Percentiles rank a stretch among this genome's conserved stretches.
Conservation (phyloP, 208 protist species). For the Acanthamoeba healyi region DNA sequence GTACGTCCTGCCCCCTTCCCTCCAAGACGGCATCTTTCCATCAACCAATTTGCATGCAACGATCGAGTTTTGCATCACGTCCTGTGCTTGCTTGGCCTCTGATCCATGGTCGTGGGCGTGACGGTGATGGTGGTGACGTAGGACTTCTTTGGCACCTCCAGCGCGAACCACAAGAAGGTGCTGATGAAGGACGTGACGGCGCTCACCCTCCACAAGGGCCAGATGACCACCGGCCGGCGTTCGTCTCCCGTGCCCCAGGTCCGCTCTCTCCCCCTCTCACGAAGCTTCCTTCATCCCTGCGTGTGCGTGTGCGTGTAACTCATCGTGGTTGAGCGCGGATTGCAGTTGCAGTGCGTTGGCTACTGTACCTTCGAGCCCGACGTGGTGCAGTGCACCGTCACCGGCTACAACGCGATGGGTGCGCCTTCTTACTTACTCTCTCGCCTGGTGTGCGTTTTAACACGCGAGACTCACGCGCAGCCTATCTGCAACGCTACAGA, state of each 20-base stretch:
- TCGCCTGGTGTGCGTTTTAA: not conserved
- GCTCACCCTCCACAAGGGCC: conserved; percentile 35
- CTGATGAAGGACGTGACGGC: not conserved
- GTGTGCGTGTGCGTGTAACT: not conserved
- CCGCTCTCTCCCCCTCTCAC: not conserved
- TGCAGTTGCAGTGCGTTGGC: conserved; percentile 36
- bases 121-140: not conserved
- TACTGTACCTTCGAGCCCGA: conserved; percentile 14
- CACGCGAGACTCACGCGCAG: not conserved
- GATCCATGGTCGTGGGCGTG: no score
- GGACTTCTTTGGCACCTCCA: not conserved
- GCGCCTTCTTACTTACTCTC: no score
- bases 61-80: no score
- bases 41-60: no score
- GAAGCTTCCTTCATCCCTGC: not conserved
- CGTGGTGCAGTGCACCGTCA: not conserved
- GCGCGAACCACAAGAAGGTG: not conserved
- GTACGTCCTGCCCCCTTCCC: no score
- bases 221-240: conserved; percentile 26
- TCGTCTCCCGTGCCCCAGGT: conserved; percentile 21
- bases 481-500: not conserved
- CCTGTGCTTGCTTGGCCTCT: no score
- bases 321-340: no score
- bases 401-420: not conserved
- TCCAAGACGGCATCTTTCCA: no score